phyloP scores from a whole-genome alignment of 2,329 filamentous ascomycete species.

The Aspergillus spinulosporus region DNA sequence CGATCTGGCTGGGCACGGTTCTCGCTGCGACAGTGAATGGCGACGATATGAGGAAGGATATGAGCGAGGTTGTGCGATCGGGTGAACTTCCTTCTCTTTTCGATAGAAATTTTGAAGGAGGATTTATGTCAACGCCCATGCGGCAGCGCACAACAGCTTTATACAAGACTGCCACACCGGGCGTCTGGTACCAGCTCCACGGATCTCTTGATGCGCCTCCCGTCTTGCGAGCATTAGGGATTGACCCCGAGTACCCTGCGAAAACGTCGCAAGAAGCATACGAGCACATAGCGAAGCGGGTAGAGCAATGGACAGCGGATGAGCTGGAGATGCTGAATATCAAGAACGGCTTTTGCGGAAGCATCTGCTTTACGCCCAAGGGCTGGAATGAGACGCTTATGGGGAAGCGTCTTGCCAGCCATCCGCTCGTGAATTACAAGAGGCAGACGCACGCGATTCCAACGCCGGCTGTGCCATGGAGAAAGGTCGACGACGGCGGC shows the following conservation, averaged over 20 bases:
- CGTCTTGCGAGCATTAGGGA: background rate
- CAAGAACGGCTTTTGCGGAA: conserved; percentile 46
- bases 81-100: conserved; percentile 32
- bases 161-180: conserved; percentile 49
- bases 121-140: conserved; percentile 23
- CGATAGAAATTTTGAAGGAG: conserved; percentile 42
- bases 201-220: conserved; percentile 50
- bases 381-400: background rate
- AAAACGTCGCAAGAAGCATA: conserved; percentile 17
- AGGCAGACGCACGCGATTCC: background rate
- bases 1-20: conserved; percentile 44
- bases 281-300: conserved; percentile 29
- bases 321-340: conserved; percentile 49
- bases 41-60: conserved; percentile 26
- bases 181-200: conserved; percentile 54
- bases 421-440: background rate
- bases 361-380: conserved; percentile 31
- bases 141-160: conserved; percentile 39
- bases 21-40: conserved; percentile 42
- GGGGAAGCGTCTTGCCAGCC: background rate
- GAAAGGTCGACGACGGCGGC: no score
- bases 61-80: conserved; percentile 18
- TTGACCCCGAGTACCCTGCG: background rate
- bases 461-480: background rate
- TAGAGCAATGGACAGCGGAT: conserved; percentile 36